phyloP scores from a whole-genome alignment of 257 asterid species.

The Capsicum baccatum region DNA sequence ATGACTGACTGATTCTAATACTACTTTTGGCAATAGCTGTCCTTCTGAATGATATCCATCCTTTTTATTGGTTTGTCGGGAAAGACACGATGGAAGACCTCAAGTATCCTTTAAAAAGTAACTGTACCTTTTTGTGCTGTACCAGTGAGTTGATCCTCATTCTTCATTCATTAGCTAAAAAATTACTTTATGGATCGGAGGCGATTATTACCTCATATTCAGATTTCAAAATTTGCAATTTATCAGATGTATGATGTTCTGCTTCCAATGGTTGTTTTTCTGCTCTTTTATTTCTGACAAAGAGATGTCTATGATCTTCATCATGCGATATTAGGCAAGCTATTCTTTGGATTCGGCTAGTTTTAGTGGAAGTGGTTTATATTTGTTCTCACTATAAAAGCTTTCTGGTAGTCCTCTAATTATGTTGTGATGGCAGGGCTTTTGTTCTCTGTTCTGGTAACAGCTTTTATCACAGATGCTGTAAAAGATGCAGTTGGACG shows the following conservation, averaged over 20 bases:
- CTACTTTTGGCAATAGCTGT: conserved; percentile 49
- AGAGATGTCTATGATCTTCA: conserved; percentile 86
- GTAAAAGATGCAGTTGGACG: conserved; percentile 78
- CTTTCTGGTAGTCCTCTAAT: background rate
- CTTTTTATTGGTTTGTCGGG: conserved; percentile 81
- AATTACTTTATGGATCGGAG: conserved; percentile 17
- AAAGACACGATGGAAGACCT: conserved; percentile 84
- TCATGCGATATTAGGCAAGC: conserved; percentile 68
- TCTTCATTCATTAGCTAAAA: conserved; percentile 21
- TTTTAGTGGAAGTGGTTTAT: conserved; percentile 14
- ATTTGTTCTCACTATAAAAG: background rate
- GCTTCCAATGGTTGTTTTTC: conserved; percentile 61
- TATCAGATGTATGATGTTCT: conserved; percentile 57
- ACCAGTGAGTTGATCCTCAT: conserved; percentile 55
- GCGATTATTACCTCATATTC: conserved; percentile 12
- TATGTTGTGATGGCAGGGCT: conserved; percentile 49
- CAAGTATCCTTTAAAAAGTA: conserved; percentile 62
- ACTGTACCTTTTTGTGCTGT: conserved; percentile 71
- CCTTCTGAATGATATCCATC: conserved; percentile 58
- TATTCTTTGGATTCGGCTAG: background rate
- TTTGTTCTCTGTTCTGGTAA: conserved; percentile 58
- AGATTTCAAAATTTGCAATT: background rate
- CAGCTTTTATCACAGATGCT: conserved; percentile 68
- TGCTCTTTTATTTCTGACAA: conserved; percentile 61
- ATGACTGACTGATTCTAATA: conserved; percentile 81